Percentiles rank a stretch among this genome's conserved stretches.
Conservation (phyloP, 2,329 filamentous ascomycete species). For the Fusarium sublunatum region DNA sequence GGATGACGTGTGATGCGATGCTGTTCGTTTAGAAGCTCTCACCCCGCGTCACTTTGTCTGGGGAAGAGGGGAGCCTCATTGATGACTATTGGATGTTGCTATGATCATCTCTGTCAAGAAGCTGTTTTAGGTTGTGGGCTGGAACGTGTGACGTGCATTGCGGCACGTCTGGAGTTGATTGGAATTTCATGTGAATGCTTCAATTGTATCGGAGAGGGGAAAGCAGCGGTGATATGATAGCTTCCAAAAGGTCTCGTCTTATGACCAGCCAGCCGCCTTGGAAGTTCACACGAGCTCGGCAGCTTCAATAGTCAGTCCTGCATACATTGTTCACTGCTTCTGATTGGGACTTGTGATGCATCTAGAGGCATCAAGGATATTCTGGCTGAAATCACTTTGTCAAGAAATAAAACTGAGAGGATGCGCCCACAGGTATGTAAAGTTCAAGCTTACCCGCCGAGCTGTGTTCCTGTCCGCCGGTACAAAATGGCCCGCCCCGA, state of each 20-base stretch:
- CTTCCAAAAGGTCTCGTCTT: too few species aligned
- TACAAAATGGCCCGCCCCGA: too few species aligned
- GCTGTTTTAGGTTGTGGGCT: slow-evolving; percentile 16
- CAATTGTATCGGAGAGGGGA: background rate
- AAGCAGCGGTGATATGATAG: background rate
- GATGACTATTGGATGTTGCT: slow-evolving; percentile 23
- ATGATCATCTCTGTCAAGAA: slow-evolving; percentile 1
- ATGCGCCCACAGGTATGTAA: background rate
- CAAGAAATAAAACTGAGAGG: too few species aligned
- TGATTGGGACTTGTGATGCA: too few species aligned
- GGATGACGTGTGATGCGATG: slow-evolving; percentile 36
- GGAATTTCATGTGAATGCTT: slow-evolving; percentile 1
- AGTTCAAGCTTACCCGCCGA: too few species aligned
- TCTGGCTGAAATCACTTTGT: too few species aligned
- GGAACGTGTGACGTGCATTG: slow-evolving; percentile 7
- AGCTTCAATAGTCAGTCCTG: too few species aligned
- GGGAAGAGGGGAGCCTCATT: slow-evolving; percentile 6
- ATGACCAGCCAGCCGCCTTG: too few species aligned
- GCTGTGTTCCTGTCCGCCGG: too few species aligned
- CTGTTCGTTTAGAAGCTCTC: slow-evolving; percentile 13
- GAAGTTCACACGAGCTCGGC: too few species aligned
- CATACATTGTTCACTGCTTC: too few species aligned
- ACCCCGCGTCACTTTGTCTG: slow-evolving; percentile 11
- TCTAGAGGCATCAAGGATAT: too few species aligned
- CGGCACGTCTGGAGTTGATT: slow-evolving; percentile 1